Base-by-base conservation (phyloP, 768 basidiomycete species). In the Asterophora parasitica region DNA sequence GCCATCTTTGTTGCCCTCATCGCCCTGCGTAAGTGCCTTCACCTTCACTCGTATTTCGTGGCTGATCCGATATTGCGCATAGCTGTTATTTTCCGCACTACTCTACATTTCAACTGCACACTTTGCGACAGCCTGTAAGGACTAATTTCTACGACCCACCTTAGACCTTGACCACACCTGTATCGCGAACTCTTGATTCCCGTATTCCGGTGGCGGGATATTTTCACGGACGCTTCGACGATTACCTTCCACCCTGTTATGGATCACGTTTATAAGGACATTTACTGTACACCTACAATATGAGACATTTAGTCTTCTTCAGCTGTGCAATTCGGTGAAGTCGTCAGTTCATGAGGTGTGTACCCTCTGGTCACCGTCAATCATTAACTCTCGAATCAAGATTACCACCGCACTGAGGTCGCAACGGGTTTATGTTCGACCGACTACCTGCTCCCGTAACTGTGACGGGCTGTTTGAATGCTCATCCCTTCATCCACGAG, bases 1-100 rank as follows among this genome's bases (percentile, higher is more conserved):
- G 75, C 76, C 45, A 54, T 82, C 51, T 91, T 95, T 58, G 76
- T 81, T 31, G 82, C 80, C 35, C 75, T 96, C 55, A 83, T 97
- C 62, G 81, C 76, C 57, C 64, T 87, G 55, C 90, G 87, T 90
- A 66, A 72, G 87, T 78, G 9, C 38, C 26, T 47, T 35, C 32
- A 9, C 38, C 56, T 13, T 44, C 49, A 12, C 48, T 13, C 15
- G n/a, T 6, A 20, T 27, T 6, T 42, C 6, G 4, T 7, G 9
- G 12, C 13, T 32, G 38, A 42, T 43, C 45, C 49, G 52, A 32
- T 43, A 42, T 37, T 46, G 45, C 42, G 10, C 43, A 13, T 55
- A 88, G 85, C 85, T 56, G 73, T 70, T 52, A 65, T 79, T 42
- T 78, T 91, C 72, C 81, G 77, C 50, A 72, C 72, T 53, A 72